Evolutionary conservation across 805 yeast genomes (phyloP).

Genomic region (Wickerhamiella sorbophila): DNA sequence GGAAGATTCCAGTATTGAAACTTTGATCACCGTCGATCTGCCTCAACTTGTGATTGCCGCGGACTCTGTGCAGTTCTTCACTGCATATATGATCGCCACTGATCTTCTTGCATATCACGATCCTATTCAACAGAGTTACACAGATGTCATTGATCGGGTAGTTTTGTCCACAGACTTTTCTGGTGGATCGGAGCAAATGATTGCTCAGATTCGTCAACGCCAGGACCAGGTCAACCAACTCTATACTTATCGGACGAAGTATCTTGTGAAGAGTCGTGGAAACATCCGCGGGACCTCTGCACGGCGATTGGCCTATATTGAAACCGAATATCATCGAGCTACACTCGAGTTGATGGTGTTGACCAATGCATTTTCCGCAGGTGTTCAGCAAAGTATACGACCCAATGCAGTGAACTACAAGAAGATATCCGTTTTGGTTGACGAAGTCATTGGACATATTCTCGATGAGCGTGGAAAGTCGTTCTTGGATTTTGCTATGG

Average conservation of each 20-base stretch:
- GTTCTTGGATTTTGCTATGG: conserved; percentile 55
- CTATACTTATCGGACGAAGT: conserved; percentile 33
- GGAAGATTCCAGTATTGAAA: conserved; percentile 9
- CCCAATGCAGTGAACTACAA: conserved; percentile 22
- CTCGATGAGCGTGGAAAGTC: conserved; percentile 45
- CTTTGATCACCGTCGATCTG: conserved; percentile 34
- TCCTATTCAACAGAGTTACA: conserved; percentile 45
- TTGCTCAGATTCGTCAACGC: conserved; percentile 33
- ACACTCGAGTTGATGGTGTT: conserved; percentile 23
- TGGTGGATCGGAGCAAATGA: conserved; percentile 39
- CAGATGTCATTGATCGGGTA: conserved; percentile 49
- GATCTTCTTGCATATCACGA: conserved; percentile 60
- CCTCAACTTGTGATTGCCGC: conserved; percentile 55
- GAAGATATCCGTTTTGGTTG: conserved; percentile 46
- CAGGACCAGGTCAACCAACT: conserved; percentile 36
- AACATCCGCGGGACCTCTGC: neutral
- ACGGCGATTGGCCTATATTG: conserved; percentile 18
- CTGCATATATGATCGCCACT: conserved; percentile 46
- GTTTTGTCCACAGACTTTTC: conserved; percentile 52
- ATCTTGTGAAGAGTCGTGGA: conserved; percentile 11
- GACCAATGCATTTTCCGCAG: conserved; percentile 25
- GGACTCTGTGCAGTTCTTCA: conserved; percentile 59
- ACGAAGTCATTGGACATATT: conserved; percentile 57
- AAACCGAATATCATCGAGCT: conserved; percentile 21
- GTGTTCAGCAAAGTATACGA: conserved; percentile 20